A percentile compares a stretch with the other conserved stretches of the same genome.
phyloP scores from a whole-genome alignment of 2,329 filamentous ascomycete species.

The Talaromyces sp. region DNA sequence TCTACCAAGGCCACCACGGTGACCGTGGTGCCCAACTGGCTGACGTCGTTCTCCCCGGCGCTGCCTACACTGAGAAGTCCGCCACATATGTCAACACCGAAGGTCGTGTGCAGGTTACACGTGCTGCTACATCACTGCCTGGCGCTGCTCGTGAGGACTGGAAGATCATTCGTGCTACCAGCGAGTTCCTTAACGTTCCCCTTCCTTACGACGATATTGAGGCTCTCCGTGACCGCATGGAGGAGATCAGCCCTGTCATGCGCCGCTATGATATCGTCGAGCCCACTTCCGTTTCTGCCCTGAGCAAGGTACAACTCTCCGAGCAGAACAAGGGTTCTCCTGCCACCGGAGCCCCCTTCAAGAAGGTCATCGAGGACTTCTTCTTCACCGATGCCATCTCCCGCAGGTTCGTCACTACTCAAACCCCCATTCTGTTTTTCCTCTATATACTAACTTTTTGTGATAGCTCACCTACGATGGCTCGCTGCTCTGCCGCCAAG shows the following conservation, averaged over 20 bases:
- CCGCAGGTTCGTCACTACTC: constrained; percentile 69
- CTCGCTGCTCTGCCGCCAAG: constrained; percentile 92
- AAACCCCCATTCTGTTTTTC: neutral
- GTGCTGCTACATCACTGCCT: constrained; percentile 83
- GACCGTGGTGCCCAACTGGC: constrained; percentile 91
- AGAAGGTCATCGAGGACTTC: constrained; percentile 90
- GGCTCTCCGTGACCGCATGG: constrained; percentile 86
- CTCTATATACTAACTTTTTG: constrained; percentile 15
- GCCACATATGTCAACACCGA: constrained; percentile 98
- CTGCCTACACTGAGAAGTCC: constrained; percentile 95
- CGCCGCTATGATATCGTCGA: constrained; percentile 90
- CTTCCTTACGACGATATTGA: constrained; percentile 94
- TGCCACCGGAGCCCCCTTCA: constrained; percentile 71
- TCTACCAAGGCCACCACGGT: constrained; percentile 98
- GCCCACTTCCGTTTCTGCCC: constrained; percentile 68
- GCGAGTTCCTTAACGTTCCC: constrained; percentile 84
- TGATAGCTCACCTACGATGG: constrained; percentile 91
- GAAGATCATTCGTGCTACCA: constrained; percentile 95
- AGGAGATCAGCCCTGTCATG: constrained; percentile 88
- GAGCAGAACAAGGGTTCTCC: constrained; percentile 92
- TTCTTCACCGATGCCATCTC: constrained; percentile 98
- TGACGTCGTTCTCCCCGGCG: constrained; percentile 89
- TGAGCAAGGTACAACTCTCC: constrained; percentile 93
- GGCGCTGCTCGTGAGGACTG: constrained; percentile 93
- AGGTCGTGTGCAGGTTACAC: constrained; percentile 90